Evolutionary conservation across 2,329 filamentous ascomycete species (phyloP).

Genomic region (Amauroascus niger): DNA sequence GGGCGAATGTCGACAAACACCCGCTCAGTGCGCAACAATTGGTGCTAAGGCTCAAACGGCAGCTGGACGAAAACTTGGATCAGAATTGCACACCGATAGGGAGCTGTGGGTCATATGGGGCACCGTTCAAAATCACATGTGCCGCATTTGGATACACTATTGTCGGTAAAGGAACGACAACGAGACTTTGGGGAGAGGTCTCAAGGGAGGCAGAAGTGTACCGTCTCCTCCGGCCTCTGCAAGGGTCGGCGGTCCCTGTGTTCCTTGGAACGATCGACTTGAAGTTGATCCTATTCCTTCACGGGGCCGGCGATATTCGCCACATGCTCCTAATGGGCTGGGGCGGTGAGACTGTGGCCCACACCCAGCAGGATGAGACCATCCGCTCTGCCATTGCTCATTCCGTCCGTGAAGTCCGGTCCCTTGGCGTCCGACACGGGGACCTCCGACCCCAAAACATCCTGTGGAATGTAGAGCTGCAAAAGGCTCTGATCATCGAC

Average conservation of each 20-base stretch:
- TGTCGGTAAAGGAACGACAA: conserved; percentile 28
- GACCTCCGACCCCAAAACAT: too few relatives aligned
- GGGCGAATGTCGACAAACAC: conserved; percentile 15
- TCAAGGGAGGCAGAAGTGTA: conserved; percentile 24
- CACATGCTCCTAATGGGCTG: conserved; percentile 28
- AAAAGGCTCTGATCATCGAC: too few relatives aligned
- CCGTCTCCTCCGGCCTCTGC: conserved; percentile 18
- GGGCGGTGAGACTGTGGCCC: conserved; percentile 18
- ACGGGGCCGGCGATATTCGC: conserved; percentile 23
- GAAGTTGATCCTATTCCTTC: conserved; percentile 22
- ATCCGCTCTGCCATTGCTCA: too few relatives aligned
- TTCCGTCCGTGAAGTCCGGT: conserved; percentile 15
- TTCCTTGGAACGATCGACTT: conserved; percentile 24
- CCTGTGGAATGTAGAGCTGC: too few relatives aligned
- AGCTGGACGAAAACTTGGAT: conserved; percentile 25
- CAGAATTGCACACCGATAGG: conserved; percentile 24
- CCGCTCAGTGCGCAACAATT: conserved; percentile 17
- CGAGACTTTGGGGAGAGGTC: conserved; percentile 21
- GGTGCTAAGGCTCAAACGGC: conserved; percentile 20
- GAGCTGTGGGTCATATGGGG: conserved; percentile 21
- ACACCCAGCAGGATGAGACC: neutral
- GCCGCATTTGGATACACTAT: conserved; percentile 20
- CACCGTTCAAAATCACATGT: conserved; percentile 26
- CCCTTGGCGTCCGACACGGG: too few relatives aligned
- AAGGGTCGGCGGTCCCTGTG: conserved; percentile 25